Evolutionary conservation across 2,329 filamentous ascomycete species (phyloP).

Genomic region (Stenocarpella maydis): DNA sequence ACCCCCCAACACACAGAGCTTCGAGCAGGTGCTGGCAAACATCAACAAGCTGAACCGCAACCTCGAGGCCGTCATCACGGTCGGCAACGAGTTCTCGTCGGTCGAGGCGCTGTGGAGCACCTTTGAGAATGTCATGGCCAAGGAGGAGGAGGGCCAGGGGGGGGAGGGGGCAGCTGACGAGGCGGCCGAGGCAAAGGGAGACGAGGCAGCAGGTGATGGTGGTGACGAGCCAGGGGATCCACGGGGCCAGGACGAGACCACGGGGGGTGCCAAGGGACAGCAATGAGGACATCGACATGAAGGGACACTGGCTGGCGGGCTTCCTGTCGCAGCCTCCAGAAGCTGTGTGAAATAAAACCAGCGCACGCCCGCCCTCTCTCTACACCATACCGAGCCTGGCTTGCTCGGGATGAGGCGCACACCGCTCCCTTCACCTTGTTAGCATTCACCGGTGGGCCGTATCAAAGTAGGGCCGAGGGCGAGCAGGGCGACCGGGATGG

Average conservation of each 20-base stretch:
- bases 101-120: slow-evolving; percentile 97
- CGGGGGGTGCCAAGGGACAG: not conserved
- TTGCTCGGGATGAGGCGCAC: slow-evolving; percentile 6
- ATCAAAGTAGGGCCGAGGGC: not conserved
- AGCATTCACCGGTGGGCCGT: slow-evolving; percentile 11
- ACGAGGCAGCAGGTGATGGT: not conserved
- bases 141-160: slow-evolving; percentile 54
- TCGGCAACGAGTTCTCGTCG: slow-evolving; percentile 96
- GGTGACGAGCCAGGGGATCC: not conserved
- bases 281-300: not conserved
- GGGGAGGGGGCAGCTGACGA: slow-evolving; percentile 32
- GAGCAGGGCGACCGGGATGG: not conserved
- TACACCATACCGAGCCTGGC: not conserved
- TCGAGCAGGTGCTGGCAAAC: slow-evolving; percentile 93
- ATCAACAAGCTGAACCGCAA: slow-evolving; percentile 95
- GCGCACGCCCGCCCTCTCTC: not conserved
- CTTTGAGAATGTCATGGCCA: slow-evolving; percentile 95
- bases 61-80: slow-evolving; percentile 88
- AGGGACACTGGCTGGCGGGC: no score
- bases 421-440: slow-evolving; percentile 6
- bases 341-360: not conserved
- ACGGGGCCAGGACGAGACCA: not conserved
- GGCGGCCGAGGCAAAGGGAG: slow-evolving; percentile 38
- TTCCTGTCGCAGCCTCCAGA: not conserved
- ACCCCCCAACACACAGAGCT: slow-evolving; percentile 58